Percentiles rank a stretch among this genome's conserved stretches.
These are phyloP conservation scores for Lasiodiplodia theobromae DNA, from an alignment of 2,329 filamentous ascomycete genomes.

Conservation along the genomic window DNA sequence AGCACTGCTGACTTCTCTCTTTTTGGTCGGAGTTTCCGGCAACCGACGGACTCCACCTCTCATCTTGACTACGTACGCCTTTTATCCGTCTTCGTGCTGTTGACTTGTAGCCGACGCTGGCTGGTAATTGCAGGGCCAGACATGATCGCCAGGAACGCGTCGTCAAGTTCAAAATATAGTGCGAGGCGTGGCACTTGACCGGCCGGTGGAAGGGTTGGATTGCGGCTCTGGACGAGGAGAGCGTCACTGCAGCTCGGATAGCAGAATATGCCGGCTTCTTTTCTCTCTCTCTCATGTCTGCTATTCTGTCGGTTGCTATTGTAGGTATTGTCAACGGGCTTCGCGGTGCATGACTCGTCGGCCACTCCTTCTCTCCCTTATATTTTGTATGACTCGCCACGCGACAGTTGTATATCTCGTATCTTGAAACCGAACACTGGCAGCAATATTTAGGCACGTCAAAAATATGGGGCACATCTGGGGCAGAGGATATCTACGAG, in stretches of 20 bases:
- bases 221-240: background rate
- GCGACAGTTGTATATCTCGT: slow-evolving; percentile 21
- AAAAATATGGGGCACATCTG: slow-evolving; percentile 23
- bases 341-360: slow-evolving; percentile 6
- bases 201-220: background rate
- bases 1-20: background rate
- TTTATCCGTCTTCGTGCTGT: slow-evolving; percentile 5
- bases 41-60: background rate
- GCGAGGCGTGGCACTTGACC: background rate
- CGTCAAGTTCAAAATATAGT: background rate
- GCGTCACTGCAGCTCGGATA: background rate
- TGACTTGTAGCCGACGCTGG: background rate
- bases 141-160: slow-evolving; percentile 12
- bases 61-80: slow-evolving; percentile 12
- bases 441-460: slow-evolving; percentile 15
- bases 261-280: background rate
- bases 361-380: slow-evolving; percentile 9
- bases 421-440: slow-evolving; percentile 8
- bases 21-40: background rate
- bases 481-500: slow-evolving; percentile 16
- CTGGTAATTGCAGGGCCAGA: slow-evolving; percentile 19
- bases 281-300: background rate
- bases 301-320: background rate
- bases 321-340: background rate
- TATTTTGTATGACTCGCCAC: slow-evolving; percentile 25